A percentile compares a stretch with the other conserved stretches of the same genome.
Conservation (phyloP, 345 rosid species). For the Eucalyptus paniculata region DNA sequence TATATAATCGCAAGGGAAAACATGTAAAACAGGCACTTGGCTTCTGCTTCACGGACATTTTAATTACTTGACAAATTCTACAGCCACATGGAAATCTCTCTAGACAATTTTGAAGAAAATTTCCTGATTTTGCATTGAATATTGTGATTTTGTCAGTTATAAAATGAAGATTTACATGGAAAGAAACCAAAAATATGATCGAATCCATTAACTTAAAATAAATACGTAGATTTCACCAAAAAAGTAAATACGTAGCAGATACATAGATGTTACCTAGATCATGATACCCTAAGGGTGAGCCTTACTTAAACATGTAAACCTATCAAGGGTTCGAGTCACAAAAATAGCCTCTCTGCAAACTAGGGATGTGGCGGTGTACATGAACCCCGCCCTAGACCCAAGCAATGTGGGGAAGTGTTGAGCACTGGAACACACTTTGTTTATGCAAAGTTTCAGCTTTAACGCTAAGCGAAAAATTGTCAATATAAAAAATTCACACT, state of each 20-base stretch:
- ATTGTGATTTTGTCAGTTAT: neutral
- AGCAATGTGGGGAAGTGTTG: neutral
- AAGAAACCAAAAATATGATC: neutral
- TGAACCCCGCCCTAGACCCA: neutral
- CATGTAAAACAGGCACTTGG: neutral
- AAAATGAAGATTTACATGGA: neutral
- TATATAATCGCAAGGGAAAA: neutral
- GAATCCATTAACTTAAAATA: neutral
- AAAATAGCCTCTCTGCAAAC: neutral
- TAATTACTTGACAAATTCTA: neutral
- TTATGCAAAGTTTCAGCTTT: neutral
- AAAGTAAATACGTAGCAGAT: neutral
- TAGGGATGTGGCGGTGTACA: neutral
- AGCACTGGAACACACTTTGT: neutral
- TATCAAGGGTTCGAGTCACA: neutral
- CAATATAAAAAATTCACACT: neutral
- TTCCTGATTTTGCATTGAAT: neutral
- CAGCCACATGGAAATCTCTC: neutral
- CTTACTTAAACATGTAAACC: neutral
- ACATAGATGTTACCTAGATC: too few relatives aligned
- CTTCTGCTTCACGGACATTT: neutral
- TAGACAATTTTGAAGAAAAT: neutral
- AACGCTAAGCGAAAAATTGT: neutral
- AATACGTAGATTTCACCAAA: neutral
- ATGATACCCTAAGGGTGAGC: too few relatives aligned